phyloP scores from a whole-genome alignment of 2,329 filamentous ascomycete genomes.

The Cytospora schulzeri region DNA sequence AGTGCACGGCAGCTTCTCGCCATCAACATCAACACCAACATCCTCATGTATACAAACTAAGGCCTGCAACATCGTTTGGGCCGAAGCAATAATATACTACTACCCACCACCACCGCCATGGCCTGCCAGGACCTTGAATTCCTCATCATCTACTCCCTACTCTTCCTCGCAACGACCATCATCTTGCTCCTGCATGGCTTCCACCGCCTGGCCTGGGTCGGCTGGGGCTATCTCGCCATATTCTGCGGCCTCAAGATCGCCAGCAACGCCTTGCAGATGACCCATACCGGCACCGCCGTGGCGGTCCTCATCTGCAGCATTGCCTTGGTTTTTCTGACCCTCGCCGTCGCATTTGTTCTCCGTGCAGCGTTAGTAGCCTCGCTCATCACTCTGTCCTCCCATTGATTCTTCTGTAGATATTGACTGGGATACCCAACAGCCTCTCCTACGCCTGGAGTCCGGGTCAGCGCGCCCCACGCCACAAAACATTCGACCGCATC shows the following conservation, averaged over 20 bases:
- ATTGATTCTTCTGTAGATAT: neutral
- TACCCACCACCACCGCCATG: slow-evolving; percentile 6
- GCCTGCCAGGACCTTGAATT: slow-evolving; percentile 23
- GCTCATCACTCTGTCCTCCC: neutral
- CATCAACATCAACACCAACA: neutral
- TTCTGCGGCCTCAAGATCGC: slow-evolving; percentile 44
- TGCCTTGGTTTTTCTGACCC: slow-evolving; percentile 42
- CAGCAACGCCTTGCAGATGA: slow-evolving; percentile 36
- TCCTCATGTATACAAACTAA: neutral
- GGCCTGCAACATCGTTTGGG: neutral
- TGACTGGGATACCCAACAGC: neutral
- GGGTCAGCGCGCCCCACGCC: neutral
- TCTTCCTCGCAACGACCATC: slow-evolving; percentile 37
- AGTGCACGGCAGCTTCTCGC: too few species aligned
- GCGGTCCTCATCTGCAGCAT: slow-evolving; percentile 42
- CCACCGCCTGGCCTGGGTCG: slow-evolving; percentile 35
- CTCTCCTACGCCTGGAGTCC: slow-evolving; percentile 13
- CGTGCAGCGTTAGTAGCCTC: slow-evolving; percentile 39
- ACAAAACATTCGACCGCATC: slow-evolving; percentile 7
- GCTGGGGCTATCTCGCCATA: slow-evolving; percentile 42
- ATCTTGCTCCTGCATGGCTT: slow-evolving; percentile 39
- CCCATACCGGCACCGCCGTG: slow-evolving; percentile 30
- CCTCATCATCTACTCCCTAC: slow-evolving; percentile 40
- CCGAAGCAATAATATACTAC: too few species aligned
- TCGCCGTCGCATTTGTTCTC: slow-evolving; percentile 37